Base-by-base conservation (phyloP, 768 basidiomycete species). In the Lactarius psammicola region DNA sequence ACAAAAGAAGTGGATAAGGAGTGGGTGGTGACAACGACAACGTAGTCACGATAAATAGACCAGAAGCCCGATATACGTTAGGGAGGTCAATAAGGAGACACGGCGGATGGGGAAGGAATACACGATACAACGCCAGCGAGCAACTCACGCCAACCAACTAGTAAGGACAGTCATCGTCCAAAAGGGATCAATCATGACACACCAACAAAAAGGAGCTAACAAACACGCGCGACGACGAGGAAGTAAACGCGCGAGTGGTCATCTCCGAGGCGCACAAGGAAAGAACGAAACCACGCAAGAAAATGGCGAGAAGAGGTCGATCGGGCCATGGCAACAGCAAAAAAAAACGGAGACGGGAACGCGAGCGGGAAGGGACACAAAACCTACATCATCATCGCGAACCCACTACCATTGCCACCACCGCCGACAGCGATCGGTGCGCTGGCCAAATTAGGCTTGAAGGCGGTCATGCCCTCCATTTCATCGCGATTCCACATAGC, bases 401-500 rank as follows among this genome's bases (percentile, higher is more conserved):
- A 81, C 64, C 75, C 78, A 18, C n/a, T n/a, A n/a, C 65, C 66
- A 49, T 74, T 75, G 66, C 78, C 72, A 56, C 76, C 77, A 60
- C 78, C 76, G 36, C 79, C 74, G 56, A 76, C 77, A 67, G 68
- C 65, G 64, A 81, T 79, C 15, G 80, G 74, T 26, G 73, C 69
- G 56, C 72, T 63, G 53, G 67, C 70, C 69, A 78, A 73, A 40
- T 72, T 71, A 61, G 74, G 74, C 64, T 76, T 78, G 56, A 69
- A 63, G 73, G 75, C 75, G 49, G 71, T 69, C 75, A 79, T 74
- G 63, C 69, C 72, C 56, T 74, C 75, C 71, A 76, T 75, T 56
- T 63, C 67, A 34, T 65, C 64, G 55, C 60, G 60, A 7, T 60
- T 72, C 73, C 15, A 77, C 74, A 10, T 75, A 69, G 33, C 64